Conservation (phyloP, 2,329 filamentous ascomycete genomes). For the Dissoconium aciculare region DNA sequence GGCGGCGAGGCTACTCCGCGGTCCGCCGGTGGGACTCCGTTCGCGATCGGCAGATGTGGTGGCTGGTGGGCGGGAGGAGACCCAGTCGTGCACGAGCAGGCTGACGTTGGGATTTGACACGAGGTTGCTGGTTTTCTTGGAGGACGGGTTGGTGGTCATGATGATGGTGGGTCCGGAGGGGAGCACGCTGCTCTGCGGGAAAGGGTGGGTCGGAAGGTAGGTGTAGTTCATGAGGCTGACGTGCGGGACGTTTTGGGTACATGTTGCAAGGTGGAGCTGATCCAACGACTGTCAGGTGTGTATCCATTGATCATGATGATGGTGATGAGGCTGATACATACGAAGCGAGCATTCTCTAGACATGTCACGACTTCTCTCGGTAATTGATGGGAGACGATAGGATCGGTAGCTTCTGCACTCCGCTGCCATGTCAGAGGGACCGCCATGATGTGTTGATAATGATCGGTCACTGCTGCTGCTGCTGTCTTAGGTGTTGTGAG, state of each 20-base stretch:
- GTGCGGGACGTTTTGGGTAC: slow-evolving; percentile 66
- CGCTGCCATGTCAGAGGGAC: slow-evolving; percentile 22
- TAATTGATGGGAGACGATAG: slow-evolving; percentile 52
- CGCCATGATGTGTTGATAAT: slow-evolving; percentile 12
- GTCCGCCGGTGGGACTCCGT: slow-evolving; percentile 48
- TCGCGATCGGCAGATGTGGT: slow-evolving; percentile 29
- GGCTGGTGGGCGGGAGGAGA: slow-evolving; percentile 74
- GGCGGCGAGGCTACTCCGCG: slow-evolving; percentile 59
- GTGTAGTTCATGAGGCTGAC: slow-evolving; percentile 99
- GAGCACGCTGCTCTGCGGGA: slow-evolving; percentile 42
- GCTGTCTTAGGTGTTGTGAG: no score
- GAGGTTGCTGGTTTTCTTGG: slow-evolving; percentile 70
- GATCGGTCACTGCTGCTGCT: slow-evolving; percentile 1
- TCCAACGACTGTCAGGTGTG: not conserved
- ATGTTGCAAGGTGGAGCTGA: slow-evolving; percentile 90
- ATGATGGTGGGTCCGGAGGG: slow-evolving; percentile 51
- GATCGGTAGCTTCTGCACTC: slow-evolving; percentile 58
- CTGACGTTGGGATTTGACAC: slow-evolving; percentile 74
- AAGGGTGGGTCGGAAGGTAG: slow-evolving; percentile 51
- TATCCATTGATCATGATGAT: not conserved
- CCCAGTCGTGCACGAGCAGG: slow-evolving; percentile 95
- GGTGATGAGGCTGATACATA: slow-evolving; percentile 34
- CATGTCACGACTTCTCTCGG: slow-evolving; percentile 79
- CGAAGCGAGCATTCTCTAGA: slow-evolving; percentile 87
- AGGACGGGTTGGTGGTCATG: slow-evolving; percentile 72